Base-by-base conservation (phyloP, 768 basidiomycete genomes). In the Termitomyces titanicus region DNA sequence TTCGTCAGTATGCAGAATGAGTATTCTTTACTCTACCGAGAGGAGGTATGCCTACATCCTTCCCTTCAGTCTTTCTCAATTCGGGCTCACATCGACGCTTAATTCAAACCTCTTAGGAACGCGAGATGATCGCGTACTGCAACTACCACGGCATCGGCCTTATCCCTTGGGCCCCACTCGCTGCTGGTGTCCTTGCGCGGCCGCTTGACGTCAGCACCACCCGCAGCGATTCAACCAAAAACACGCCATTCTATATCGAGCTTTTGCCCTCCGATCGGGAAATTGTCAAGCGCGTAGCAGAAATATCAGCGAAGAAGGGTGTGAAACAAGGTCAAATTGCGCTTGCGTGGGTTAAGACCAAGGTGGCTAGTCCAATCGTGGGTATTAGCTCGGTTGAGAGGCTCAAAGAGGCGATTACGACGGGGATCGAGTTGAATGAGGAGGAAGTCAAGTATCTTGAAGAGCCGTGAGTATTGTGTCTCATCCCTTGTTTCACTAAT, bases 1-100 rank as follows among this genome's bases (percentile, higher is more conserved):
- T 84, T 84, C 57, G 71, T 81, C 46, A 77, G 79, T 53, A 81
- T 84, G 74, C 83, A 84, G 65, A 72, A 74, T 40, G 76, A 79
- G 54, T 77, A 83, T 58, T 79, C 73, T 33, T 65, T 82, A 5
- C 69, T 83, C 18, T 85, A 85, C 61, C 72, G 82, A 5, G 77
- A 81, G 54, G 81, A 84, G 66, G 68, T 69, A 9, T 1, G 59
- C 50, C 35, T 5, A 29, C 5, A 3, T 42, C 11, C 13, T 15
- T 15, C 25, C 24, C 17, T 25, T 13, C 24, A 25, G 38, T 7
- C 11, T n/a, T 45, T 45, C 11, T n/a, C 22, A 15, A 5, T 13
- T 24, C 18, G 6, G 17, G 13, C 6, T 2, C 33, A 12, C 50
- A 1, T 18, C 22, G 46, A 34, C 15, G 5, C 33, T 12, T 18